phyloP scores from a whole-genome alignment of 352 stramenopile genomes.

The Pilasporangium apinafurcum region DNA sequence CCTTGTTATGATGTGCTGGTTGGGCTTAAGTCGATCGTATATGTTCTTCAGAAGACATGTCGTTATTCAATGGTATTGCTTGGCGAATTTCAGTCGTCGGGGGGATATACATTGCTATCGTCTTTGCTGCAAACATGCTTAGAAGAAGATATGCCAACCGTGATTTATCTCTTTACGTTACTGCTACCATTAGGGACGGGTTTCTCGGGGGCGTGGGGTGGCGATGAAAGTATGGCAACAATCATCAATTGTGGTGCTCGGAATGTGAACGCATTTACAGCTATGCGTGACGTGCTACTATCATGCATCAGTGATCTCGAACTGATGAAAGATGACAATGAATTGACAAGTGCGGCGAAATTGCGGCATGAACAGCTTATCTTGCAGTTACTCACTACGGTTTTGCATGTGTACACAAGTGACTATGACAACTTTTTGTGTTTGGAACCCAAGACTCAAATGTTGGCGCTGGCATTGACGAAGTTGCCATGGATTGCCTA shows the following conservation, averaged over 20 bases:
- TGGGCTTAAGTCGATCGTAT: slow-evolving; percentile 47
- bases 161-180: slow-evolving; percentile 47
- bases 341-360: slow-evolving; percentile 4
- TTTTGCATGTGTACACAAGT: slow-evolving; percentile 67
- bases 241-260: slow-evolving; percentile 37
- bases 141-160: slow-evolving; percentile 27
- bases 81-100: slow-evolving; percentile 55
- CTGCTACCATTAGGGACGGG: slow-evolving; percentile 54
- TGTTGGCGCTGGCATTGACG: slow-evolving; percentile 56
- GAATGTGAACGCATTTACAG: slow-evolving; percentile 57
- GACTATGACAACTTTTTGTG: slow-evolving; percentile 67
- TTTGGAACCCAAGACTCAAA: slow-evolving; percentile 65
- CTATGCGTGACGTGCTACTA: slow-evolving; percentile 60
- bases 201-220: slow-evolving; percentile 23
- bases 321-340: background rate
- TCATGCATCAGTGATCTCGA: slow-evolving; percentile 31
- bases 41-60: slow-evolving; percentile 56
- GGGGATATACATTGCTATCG: slow-evolving; percentile 53
- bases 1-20: slow-evolving; percentile 37
- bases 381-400: slow-evolving; percentile 52
- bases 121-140: slow-evolving; percentile 28
- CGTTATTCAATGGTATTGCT: slow-evolving; percentile 55
- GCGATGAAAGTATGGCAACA: slow-evolving; percentile 29
- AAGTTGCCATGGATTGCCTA: slow-evolving; percentile 50
- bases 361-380: slow-evolving; percentile 35